Conservation (phyloP, 2,329 filamentous ascomycete genomes). For the Trichoderma sp. region DNA sequence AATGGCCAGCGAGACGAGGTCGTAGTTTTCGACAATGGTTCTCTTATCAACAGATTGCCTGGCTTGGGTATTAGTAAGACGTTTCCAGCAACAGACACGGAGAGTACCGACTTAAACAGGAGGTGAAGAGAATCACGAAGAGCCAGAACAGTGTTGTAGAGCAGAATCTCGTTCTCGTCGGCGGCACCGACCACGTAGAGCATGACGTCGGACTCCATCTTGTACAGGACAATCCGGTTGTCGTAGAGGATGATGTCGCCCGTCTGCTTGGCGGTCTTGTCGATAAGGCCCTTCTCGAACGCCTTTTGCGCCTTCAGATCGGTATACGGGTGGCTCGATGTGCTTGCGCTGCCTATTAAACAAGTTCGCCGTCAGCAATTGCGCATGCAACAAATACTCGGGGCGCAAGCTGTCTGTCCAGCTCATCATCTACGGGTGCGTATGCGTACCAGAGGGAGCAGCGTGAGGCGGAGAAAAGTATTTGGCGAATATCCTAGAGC, state of each 20-base stretch:
- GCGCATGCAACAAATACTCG: slow-evolving; percentile 22
- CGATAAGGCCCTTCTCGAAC: slow-evolving; percentile 92
- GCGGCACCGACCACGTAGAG: slow-evolving; percentile 85
- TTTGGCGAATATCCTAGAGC: slow-evolving; percentile 87
- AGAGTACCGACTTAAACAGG: slow-evolving; percentile 69
- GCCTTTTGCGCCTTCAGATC: slow-evolving; percentile 91
- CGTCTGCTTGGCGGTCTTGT: slow-evolving; percentile 94
- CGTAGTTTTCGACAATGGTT: slow-evolving; percentile 98
- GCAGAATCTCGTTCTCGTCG: slow-evolving; percentile 94
- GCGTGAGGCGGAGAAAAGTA: slow-evolving; percentile 71
- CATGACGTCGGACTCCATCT: slow-evolving; percentile 97
- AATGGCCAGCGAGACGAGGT: slow-evolving; percentile 87
- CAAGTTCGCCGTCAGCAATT: slow-evolving; percentile 34
- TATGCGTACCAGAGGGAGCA: slow-evolving; percentile 33
- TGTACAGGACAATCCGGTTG: slow-evolving; percentile 94
- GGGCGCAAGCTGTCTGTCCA: neutral
- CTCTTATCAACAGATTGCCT: slow-evolving; percentile 97
- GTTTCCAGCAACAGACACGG: neutral
- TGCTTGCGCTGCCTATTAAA: slow-evolving; percentile 39
- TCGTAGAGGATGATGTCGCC: slow-evolving; percentile 98
- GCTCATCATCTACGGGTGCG: neutral
- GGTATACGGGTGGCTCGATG: slow-evolving; percentile 72
- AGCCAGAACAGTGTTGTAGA: slow-evolving; percentile 93
- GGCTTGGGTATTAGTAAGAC: neutral
- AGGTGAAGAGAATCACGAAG: slow-evolving; percentile 86